Evolutionary conservation across 176 grass and related monocot genomes (phyloP).

Genomic region (Zizania latifolia): DNA sequence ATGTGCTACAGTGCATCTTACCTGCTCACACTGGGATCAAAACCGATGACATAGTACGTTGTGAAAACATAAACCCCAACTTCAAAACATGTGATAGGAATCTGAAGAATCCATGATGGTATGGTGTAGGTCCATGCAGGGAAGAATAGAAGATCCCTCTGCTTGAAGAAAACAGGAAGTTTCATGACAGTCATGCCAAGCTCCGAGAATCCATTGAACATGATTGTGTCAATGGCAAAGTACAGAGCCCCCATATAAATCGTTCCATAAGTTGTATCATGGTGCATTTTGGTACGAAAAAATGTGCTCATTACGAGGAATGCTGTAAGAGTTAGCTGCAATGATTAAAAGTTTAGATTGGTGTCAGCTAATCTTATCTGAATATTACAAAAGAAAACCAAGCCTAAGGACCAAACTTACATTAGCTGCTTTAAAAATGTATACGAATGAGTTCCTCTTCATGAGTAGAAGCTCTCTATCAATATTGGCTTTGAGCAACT

Average conservation of each 20-base stretch:
- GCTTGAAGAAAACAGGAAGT: conserved; percentile 82
- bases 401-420: conserved; percentile 33
- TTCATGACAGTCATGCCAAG: conserved; percentile 72
- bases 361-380: background rate
- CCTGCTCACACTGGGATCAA: conserved; percentile 61
- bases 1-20: conserved; percentile 25
- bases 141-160: conserved; percentile 83
- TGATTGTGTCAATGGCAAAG: conserved; percentile 63
- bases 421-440: conserved; percentile 73
- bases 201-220: conserved; percentile 85
- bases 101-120: conserved; percentile 80
- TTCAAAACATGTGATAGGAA: conserved; percentile 83
- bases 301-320: conserved; percentile 69
- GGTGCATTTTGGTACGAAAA: conserved; percentile 66
- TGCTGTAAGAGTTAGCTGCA: conserved; percentile 65
- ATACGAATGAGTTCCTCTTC: conserved; percentile 91
- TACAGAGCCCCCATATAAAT: conserved; percentile 79
- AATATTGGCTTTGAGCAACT: conserved; percentile 66
- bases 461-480: conserved; percentile 86
- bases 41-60: conserved; percentile 78
- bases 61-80: conserved; percentile 64
- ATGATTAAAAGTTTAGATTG: conserved; percentile 11
- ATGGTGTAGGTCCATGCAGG: conserved; percentile 79
- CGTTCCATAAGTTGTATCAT: conserved; percentile 21
- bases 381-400: conserved; percentile 3